A percentile compares a stretch with the other conserved stretches of the same genome.
These are phyloP conservation scores for Colletotrichum sansevieriae DNA, from an alignment of 2,329 filamentous ascomycete genomes.

Conservation along the genomic window DNA sequence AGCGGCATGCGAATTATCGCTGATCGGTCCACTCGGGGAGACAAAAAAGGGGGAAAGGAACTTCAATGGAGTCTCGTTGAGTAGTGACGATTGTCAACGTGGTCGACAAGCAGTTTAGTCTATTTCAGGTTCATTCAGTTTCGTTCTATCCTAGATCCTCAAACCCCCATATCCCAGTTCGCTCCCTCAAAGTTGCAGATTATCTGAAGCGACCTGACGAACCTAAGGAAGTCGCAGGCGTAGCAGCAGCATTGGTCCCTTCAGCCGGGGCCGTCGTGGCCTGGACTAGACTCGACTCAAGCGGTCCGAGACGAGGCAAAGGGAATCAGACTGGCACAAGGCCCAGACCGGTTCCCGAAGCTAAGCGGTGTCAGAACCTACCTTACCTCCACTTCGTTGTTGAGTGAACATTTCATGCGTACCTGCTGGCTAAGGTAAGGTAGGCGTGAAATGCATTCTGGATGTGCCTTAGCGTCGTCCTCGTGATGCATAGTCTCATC, in stretches of 20 bases:
- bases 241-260: neutral
- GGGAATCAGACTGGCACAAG: neutral
- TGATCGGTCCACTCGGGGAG: constrained; percentile 24
- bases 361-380: neutral
- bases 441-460: neutral
- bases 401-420: neutral
- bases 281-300: neutral
- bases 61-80: neutral
- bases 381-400: neutral
- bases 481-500: constrained; percentile 26
- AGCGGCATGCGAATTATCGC: constrained; percentile 24
- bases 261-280: neutral
- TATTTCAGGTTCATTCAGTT: constrained; percentile 2
- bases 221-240: neutral
- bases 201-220: constrained; percentile 3
- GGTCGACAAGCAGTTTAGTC: neutral
- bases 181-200: too few relatives aligned
- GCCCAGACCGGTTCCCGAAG: constrained; percentile 9
- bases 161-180: too few relatives aligned
- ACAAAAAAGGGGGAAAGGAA: neutral
- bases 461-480: constrained; percentile 9
- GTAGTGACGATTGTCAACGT: neutral
- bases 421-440: neutral
- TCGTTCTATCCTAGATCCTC: neutral
- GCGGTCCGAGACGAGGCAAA: neutral